Percentiles rank a stretch among this genome's conserved stretches.
Evolutionary conservation across 169 alveolate species (phyloP).

Genomic region (Plasmodium relictum): DNA sequence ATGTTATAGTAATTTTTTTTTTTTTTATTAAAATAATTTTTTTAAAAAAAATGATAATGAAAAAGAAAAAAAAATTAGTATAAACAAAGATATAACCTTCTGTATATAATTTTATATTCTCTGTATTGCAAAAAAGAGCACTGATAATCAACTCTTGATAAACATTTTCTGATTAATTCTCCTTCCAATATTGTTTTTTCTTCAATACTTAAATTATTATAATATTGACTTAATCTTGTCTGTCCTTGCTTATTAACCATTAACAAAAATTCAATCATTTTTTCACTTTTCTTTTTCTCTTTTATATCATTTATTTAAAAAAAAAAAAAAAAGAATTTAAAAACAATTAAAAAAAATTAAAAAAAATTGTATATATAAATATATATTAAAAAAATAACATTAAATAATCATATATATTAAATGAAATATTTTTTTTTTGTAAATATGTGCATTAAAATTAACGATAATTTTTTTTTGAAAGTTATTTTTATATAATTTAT

Average conservation of each 20-base stretch:
- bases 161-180: slow-evolving; percentile 98
- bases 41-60: too few species aligned
- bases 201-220: slow-evolving; percentile 89
- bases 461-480: too few species aligned
- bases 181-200: slow-evolving; percentile 97
- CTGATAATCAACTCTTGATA: slow-evolving; percentile 95
- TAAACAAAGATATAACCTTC: slow-evolving; percentile 84
- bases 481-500: too few species aligned
- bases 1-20: not conserved
- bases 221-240: slow-evolving; percentile 96
- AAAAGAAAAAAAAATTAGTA: too few species aligned
- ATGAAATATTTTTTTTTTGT: too few species aligned
- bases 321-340: too few species aligned
- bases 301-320: not conserved
- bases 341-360: too few species aligned
- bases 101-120: slow-evolving; percentile 94
- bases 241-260: slow-evolving; percentile 99
- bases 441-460: too few species aligned
- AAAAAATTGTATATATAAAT: not conserved
- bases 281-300: not conserved
- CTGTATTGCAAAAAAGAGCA: slow-evolving; percentile 97
- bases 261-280: slow-evolving; percentile 96
- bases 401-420: too few species aligned
- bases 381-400: too few species aligned
- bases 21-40: not conserved